Evolutionary conservation across 2,329 filamentous ascomycete genomes (phyloP), one percentile per base, ranked within the genome.

Genomic region (Trichothecium roseum): DNA sequence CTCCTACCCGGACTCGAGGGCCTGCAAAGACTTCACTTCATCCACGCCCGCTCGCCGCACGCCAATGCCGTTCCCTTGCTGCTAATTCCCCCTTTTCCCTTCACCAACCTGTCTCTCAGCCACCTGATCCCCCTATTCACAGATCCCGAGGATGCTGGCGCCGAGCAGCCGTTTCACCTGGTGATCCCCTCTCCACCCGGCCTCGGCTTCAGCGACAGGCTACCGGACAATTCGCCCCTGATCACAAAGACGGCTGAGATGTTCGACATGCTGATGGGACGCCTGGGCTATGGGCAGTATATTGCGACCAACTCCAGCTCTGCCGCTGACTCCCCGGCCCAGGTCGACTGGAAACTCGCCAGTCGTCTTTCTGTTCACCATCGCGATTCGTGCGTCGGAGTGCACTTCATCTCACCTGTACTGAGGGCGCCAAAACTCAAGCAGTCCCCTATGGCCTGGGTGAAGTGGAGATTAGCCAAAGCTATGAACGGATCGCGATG

Each of bases 121-220:
- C 69, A 74, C 20, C 59, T 81, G 37, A 59, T 79, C 35, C 57
- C 66, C 20, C 58, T 61, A 4, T 59, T 82, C 30, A 69, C 68
- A 4, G 59, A 74, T 16, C 74, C 75, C 2, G 56, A 68, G 8
- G 60, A 65, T 53, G 51, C 56, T 44, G 46, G 52, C 36, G 45
- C 48, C 29, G 46, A 55, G 14, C 69, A 72, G 40, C 64, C 74
- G 1, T 84, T 83, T 46, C 74, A 83, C 46, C 50, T 83, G n/a
- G 67, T 84, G 15, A 71, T 74, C 15, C 78, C 79, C 1, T 75
- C 73, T 30, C 64, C 83, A 15, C 78, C 79, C 0, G 78, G 78
- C 1, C 60, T 80, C 31, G 78, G 76, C 13, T 84, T 83, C 48
- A 81, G 77, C 51, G 77, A 82, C 51, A 62, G 75, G 3, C 62